Evolutionary conservation across 345 rosid species (phyloP).

Genomic region (Ceriops tagal): DNA sequence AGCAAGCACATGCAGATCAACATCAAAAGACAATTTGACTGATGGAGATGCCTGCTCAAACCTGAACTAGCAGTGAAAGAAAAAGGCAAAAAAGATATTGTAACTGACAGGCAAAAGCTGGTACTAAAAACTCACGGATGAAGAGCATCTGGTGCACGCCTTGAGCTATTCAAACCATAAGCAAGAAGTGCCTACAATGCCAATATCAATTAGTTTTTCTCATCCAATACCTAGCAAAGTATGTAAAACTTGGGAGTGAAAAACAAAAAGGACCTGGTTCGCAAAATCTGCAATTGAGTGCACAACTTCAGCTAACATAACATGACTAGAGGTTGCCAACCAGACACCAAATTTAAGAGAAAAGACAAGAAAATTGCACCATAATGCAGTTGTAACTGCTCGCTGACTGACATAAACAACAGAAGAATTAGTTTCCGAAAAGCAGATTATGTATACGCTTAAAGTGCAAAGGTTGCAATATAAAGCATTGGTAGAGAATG

Average conservation of each 20-base stretch:
- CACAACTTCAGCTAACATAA: conserved; percentile 89
- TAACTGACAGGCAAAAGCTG: conserved; percentile 1
- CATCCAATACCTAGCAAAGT: conserved; percentile 19
- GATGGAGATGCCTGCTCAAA: too few species aligned
- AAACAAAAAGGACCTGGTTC: conserved; percentile 63
- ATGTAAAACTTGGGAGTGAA: not conserved
- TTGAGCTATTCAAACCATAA: conserved; percentile 94
- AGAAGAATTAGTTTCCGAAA: conserved; percentile 11
- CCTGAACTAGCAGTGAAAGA: conserved; percentile 1
- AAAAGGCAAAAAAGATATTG: not conserved
- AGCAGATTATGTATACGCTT: not conserved
- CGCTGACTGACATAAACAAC: conserved; percentile 59
- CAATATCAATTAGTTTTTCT: conserved; percentile 39
- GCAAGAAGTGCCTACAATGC: conserved; percentile 84
- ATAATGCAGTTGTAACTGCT: conserved; percentile 93
- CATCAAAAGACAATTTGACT: not conserved
- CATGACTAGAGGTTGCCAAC: conserved; percentile 90
- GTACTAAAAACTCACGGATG: conserved; percentile 69
- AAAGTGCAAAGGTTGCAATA: not conserved
- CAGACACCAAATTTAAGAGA: conserved; percentile 95
- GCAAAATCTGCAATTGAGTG: conserved; percentile 97
- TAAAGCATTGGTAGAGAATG: not conserved
- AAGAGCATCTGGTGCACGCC: conserved; percentile 97
- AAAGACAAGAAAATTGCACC: conserved; percentile 96
- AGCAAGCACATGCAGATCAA: conserved; percentile 1